Evolutionary conservation across 2,329 filamentous ascomycete species (phyloP).

Genomic region (Colletotrichum siamense): DNA sequence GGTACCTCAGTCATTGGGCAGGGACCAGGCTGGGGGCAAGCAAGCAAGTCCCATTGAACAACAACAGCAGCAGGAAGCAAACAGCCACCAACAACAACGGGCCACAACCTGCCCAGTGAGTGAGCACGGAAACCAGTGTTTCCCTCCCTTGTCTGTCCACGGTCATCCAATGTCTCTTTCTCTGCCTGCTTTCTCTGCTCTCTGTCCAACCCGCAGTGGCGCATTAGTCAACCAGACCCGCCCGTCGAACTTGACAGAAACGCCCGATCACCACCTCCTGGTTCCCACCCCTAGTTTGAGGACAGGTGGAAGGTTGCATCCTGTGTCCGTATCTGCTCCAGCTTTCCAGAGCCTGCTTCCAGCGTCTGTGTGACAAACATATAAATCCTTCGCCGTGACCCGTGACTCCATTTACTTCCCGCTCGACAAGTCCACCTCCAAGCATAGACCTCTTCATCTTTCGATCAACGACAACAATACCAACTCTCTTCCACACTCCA

Average conservation of each 20-base stretch:
- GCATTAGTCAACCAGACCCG: slow-evolving; percentile 18
- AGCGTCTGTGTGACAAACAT: not conserved
- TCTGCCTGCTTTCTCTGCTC: not conserved
- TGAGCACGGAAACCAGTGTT: not conserved
- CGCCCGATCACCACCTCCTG: slow-evolving; percentile 1
- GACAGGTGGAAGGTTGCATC: not conserved
- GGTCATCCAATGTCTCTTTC: not conserved
- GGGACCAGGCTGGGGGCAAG: not conserved
- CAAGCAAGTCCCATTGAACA: not conserved
- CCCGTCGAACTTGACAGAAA: slow-evolving; percentile 20
- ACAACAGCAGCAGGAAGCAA: not conserved
- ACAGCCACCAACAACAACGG: not conserved
- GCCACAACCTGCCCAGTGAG: not conserved
- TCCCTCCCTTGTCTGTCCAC: not conserved
- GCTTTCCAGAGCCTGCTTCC: not conserved
- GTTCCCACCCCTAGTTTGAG: slow-evolving; percentile 15
- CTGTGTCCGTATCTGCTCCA: not conserved
- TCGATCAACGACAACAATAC: not conserved
- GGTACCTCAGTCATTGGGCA: not conserved
- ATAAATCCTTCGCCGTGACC: not conserved
- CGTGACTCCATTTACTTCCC: not conserved
- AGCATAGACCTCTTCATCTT: not conserved
- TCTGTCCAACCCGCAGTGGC: not conserved
- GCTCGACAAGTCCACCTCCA: not conserved
- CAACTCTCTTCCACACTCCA: too few relatives aligned